A percentile compares a stretch with the other conserved stretches of the same genome.
These are phyloP conservation scores for Eucalyptus regnans DNA, from an alignment of 345 rosid genomes.

Conservation along the genomic window DNA sequence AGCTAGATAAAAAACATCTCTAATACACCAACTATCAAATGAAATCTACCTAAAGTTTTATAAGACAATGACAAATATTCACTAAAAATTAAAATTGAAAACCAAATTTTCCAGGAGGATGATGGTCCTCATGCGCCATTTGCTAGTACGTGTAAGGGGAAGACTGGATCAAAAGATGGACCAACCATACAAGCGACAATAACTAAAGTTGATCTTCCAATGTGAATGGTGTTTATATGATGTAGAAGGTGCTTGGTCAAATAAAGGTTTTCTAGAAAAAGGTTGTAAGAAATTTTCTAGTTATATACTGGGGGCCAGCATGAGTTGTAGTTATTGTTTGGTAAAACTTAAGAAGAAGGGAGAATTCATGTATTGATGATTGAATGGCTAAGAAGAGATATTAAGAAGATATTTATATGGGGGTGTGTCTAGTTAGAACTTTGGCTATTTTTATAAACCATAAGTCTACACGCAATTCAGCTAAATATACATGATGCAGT, in stretches of 20 bases:
- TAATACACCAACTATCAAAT: neutral
- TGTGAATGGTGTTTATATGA: neutral
- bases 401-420: no score
- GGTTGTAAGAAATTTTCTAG: neutral
- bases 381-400: no score
- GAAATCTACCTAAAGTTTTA: neutral
- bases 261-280: neutral
- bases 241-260: neutral
- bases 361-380: no score
- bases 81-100: neutral
- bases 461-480: no score
- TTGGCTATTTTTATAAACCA: no score
- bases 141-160: neutral
- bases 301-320: neutral
- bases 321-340: neutral
- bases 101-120: neutral
- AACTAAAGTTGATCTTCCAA: neutral
- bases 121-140: neutral
- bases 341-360: neutral
- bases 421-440: neutral
- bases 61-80: neutral
- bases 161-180: neutral
- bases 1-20: neutral
- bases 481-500: no score
- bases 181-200: neutral